Base-by-base conservation (phyloP, 2,329 filamentous ascomycete genomes). In the Simplicillium aogashimaense region DNA sequence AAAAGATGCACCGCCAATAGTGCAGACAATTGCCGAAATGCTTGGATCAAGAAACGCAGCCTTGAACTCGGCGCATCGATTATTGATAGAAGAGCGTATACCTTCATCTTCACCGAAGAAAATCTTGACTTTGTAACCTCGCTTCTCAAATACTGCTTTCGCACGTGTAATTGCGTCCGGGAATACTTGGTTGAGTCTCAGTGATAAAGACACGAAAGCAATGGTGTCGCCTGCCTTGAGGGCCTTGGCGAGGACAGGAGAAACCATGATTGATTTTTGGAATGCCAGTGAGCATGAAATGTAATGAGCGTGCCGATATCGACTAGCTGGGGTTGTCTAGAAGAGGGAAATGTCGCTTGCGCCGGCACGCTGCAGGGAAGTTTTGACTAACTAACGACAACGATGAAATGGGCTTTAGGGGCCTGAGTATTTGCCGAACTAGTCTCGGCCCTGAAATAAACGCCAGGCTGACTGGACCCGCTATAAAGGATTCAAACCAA, bases 151-250 rank as follows among this genome's bases (percentile, higher is more conserved):
- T 0, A 61, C 31, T 2, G 40, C 37, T 1, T 47, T 50, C 1
- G 57, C 61, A 5, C 62, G 54, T 3, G 48, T 17, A 29, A 65
- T 44, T 10, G 56, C 50, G 2, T 30, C 43, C 0, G 59, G 55
- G 3, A 56, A 30, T 11, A 37, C 4, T 17, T 54, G 37, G 41
- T 65, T 64, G 9, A 65, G 46, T 4, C 64, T 59, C 5, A 48
- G 47, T 1, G 64, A 67, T 11, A 63, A 63, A 1, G 63, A 66
- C 35, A 67, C 49, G 42, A 63, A 60, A 2, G 57, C 63, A 11
- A 67, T 61, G 9, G 60, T 66, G 2, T 45, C 57, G 16, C 60
- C 60, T 1, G 58, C 53, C 40, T 54, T 32, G 0, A 67, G 48
- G 3, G 50, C 48, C 7, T 15, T 20, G 35, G 35, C 17, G 3